Evolutionary conservation across 108 stramenopile species (phyloP).

Genomic region (Phaeodactylum tricornutum): DNA sequence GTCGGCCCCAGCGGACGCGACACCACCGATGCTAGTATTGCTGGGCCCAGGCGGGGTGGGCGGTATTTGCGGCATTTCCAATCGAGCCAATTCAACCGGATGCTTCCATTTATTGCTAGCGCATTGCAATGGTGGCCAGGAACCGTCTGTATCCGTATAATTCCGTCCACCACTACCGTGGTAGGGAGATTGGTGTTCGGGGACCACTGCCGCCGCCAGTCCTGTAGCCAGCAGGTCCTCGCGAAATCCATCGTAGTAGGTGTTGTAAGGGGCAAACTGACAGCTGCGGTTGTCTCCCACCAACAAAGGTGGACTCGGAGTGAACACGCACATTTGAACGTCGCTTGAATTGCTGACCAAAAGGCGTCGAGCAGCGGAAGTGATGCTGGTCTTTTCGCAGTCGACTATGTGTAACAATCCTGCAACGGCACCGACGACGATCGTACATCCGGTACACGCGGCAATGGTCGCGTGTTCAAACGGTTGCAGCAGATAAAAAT

Average conservation of each 20-base stretch:
- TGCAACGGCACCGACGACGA: slow-evolving; percentile 92
- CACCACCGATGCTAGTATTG: too few relatives aligned
- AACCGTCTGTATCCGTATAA: slow-evolving; percentile 17
- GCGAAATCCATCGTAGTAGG: slow-evolving; percentile 79
- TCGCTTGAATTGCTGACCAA: slow-evolving; percentile 75
- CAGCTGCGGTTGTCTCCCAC: slow-evolving; percentile 83
- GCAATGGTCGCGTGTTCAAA: slow-evolving; percentile 84
- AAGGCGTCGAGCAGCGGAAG: slow-evolving; percentile 57
- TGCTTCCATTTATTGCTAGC: slow-evolving; percentile 89
- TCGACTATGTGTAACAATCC: slow-evolving; percentile 79
- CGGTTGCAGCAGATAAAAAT: slow-evolving; percentile 86
- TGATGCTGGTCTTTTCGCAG: slow-evolving; percentile 76
- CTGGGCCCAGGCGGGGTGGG: slow-evolving; percentile 13
- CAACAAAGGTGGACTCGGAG: slow-evolving; percentile 74
- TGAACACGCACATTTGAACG: slow-evolving; percentile 52
- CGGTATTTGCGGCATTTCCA: slow-evolving; percentile 63
- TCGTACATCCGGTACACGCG: slow-evolving; percentile 87
- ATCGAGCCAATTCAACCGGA: slow-evolving; percentile 21
- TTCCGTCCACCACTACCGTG: slow-evolving; percentile 16
- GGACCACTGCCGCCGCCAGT: slow-evolving; percentile 56
- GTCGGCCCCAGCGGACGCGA: slow-evolving; percentile 43
- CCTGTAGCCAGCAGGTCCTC: slow-evolving; percentile 78
- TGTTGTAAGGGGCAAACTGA: slow-evolving; percentile 85
- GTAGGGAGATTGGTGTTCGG: slow-evolving; percentile 25
- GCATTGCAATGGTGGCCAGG: slow-evolving; percentile 65